Evolutionary conservation across 225 moss, liverwort and hornwort genomes (phyloP).

Genomic region (Climacium dendroides): DNA sequence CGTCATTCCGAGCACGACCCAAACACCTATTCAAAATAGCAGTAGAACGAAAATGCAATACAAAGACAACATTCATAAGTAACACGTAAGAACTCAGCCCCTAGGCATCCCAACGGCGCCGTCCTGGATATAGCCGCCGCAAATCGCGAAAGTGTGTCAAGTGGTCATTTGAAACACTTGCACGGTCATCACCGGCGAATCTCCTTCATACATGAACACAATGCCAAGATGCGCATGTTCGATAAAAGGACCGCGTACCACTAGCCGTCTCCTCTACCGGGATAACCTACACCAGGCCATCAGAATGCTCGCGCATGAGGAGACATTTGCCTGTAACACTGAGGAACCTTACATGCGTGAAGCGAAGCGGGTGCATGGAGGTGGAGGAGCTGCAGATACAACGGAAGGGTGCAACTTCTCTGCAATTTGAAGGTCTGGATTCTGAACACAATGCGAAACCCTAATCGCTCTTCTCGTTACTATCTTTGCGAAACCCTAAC

Average conservation of each 20-base stretch:
- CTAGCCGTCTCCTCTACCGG: background rate
- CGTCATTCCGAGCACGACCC: background rate
- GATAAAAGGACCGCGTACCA: background rate
- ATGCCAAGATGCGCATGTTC: background rate
- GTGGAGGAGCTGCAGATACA: background rate
- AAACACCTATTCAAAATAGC: background rate
- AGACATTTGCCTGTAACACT: fast-evolving
- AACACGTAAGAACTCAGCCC: background rate
- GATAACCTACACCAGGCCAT: background rate
- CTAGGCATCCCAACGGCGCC: too few species aligned
- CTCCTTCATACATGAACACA: background rate
- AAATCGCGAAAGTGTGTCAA: background rate
- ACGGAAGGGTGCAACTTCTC: background rate
- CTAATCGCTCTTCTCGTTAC: background rate
- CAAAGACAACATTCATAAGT: too few species aligned
- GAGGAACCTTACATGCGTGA: too few species aligned
- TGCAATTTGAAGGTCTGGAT: background rate
- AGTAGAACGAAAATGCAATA: background rate
- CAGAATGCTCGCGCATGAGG: too few species aligned
- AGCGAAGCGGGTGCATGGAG: too few species aligned
- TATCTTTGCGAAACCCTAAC: background rate
- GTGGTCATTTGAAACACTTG: background rate
- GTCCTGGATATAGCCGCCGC: background rate
- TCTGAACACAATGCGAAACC: background rate
- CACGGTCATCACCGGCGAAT: background rate